These are phyloP conservation scores for Jamesozyma lodderae DNA, from an alignment of 805 yeast genomes.

Conservation along the genomic window DNA sequence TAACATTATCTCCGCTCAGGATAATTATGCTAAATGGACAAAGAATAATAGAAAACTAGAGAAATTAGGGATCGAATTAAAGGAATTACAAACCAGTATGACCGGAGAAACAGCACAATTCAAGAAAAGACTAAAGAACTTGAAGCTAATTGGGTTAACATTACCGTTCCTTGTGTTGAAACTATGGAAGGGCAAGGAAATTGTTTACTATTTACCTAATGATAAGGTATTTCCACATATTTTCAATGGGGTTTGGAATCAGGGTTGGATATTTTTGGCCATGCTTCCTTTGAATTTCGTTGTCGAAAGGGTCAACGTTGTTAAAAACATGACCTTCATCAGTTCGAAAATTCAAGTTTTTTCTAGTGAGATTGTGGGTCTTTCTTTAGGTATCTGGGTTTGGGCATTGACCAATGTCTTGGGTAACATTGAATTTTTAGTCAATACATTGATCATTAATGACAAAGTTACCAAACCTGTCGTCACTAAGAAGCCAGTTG, in stretches of 20 bases:
- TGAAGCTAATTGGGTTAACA: constrained; percentile 22
- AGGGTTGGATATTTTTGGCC: constrained; percentile 26
- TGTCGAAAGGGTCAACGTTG: not conserved
- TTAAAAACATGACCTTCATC: constrained; percentile 2
- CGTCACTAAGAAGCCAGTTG: not conserved
- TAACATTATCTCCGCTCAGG: constrained; percentile 69
- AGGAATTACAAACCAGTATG: constrained; percentile 34
- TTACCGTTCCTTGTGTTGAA: constrained; percentile 27
- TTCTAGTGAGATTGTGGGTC: constrained; percentile 12
- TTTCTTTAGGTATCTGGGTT: constrained; percentile 30
- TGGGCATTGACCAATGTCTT: constrained; percentile 28
- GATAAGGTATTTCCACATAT: constrained; percentile 24
- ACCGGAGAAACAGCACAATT: constrained; percentile 10
- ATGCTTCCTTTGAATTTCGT: constrained; percentile 20
- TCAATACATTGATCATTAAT: constrained; percentile 14
- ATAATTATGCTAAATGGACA: constrained; percentile 94
- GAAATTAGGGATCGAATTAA: constrained; percentile 45
- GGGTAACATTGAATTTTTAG: constrained; percentile 22
- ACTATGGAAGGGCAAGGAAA: constrained; percentile 27
- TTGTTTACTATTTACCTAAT: constrained; percentile 24
- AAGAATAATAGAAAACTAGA: constrained; percentile 70
- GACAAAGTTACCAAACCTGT: constrained; percentile 10
- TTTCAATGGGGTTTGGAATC: constrained; percentile 25
- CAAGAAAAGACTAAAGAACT: constrained; percentile 11
- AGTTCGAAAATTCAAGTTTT: constrained; percentile 1